Evolutionary conservation across 495 filamentous ascomycete species (phyloP).

Genomic region (Umbilicaria muhlenbergii): DNA sequence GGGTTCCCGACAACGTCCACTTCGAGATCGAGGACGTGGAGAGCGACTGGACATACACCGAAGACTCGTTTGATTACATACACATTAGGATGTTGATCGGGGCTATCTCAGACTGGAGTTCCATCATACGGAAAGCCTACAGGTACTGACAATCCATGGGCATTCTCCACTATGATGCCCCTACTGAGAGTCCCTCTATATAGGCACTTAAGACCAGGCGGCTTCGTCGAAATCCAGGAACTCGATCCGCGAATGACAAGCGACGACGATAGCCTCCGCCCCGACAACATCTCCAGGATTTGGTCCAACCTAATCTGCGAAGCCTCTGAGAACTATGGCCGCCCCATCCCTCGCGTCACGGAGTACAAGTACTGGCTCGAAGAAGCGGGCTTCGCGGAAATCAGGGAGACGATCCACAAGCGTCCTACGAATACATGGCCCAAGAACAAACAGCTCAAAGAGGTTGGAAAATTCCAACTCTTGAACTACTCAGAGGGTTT

Average conservation of each 20-base stretch:
- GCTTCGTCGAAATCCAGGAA: slow-evolving; percentile 51
- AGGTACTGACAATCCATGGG: slow-evolving; percentile 3
- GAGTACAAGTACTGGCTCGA: slow-evolving; percentile 40
- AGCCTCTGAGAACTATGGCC: slow-evolving; percentile 30
- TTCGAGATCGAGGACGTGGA: slow-evolving; percentile 43
- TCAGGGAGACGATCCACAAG: slow-evolving; percentile 38
- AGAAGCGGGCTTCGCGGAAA: slow-evolving; percentile 47
- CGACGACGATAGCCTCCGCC: slow-evolving; percentile 45
- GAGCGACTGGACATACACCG: slow-evolving; percentile 33
- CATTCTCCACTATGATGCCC: background rate
- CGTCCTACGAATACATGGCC: slow-evolving; percentile 47
- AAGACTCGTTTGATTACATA: slow-evolving; percentile 31
- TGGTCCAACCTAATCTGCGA: slow-evolving; percentile 36
- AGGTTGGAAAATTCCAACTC: slow-evolving; percentile 20
- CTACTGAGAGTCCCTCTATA: background rate
- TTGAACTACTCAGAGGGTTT: slow-evolving; percentile 19
- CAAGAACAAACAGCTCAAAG: slow-evolving; percentile 25
- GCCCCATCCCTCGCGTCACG: slow-evolving; percentile 34
- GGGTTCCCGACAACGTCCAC: slow-evolving; percentile 39
- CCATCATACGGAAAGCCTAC: slow-evolving; percentile 25
- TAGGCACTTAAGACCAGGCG: slow-evolving; percentile 45
- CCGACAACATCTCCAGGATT: slow-evolving; percentile 28
- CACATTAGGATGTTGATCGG: slow-evolving; percentile 30
- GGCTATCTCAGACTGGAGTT: slow-evolving; percentile 24
- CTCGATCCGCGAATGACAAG: slow-evolving; percentile 36